phyloP scores from a whole-genome alignment of 176 grass and related monocot species.

The Hordeum vulgare region DNA sequence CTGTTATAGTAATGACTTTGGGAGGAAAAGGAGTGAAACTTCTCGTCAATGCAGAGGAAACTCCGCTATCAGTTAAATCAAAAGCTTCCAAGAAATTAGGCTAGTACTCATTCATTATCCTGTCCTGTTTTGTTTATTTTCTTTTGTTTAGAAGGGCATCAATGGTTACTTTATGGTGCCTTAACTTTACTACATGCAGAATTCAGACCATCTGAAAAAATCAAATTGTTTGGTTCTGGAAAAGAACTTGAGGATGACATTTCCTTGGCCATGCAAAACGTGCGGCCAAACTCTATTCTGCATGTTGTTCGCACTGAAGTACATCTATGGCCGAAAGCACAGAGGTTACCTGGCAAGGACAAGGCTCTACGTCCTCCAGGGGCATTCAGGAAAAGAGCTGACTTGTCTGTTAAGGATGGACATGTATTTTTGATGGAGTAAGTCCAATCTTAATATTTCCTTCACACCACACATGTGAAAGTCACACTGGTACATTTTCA shows the following conservation, averaged over 20 bases:
- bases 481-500: not conserved
- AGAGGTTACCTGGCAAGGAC: constrained; percentile 82
- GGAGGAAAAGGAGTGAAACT: constrained; percentile 80
- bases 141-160: not conserved
- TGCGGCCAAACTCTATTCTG: constrained; percentile 76
- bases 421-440: constrained; percentile 97
- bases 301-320: constrained; percentile 81
- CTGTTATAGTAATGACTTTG: constrained; percentile 71
- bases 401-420: constrained; percentile 88
- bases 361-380: constrained; percentile 73
- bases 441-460: constrained; percentile 19
- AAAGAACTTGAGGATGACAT: constrained; percentile 75
- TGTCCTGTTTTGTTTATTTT: not conserved
- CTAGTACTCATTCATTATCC: constrained; percentile 25
- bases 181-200: constrained; percentile 47
- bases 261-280: constrained; percentile 57
- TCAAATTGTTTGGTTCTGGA: constrained; percentile 73
- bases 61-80: constrained; percentile 58
- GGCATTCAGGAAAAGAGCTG: constrained; percentile 90
- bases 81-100: constrained; percentile 97
- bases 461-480: not conserved
- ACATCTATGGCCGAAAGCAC: constrained; percentile 83
- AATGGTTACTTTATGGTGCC: not conserved
- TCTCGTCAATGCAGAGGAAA: constrained; percentile 76
- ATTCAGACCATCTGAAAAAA: constrained; percentile 67